Percentiles rank a stretch among this genome's conserved stretches.
Conservation (phyloP, 192 early-diverging fungal genomes). For the Gaertneriomyces semiglobifer region DNA sequence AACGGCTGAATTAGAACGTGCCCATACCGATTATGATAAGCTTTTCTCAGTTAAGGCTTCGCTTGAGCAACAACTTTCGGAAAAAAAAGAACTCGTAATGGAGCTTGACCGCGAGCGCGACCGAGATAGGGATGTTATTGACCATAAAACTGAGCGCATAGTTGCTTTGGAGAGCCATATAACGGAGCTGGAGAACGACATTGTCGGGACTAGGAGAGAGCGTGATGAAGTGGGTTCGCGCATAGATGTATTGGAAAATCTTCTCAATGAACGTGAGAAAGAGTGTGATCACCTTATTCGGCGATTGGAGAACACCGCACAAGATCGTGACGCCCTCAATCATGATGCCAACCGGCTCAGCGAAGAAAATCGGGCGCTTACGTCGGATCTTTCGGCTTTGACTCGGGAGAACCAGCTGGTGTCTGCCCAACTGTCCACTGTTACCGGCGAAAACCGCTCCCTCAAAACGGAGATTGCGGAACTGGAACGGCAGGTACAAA, state of each 20-base stretch:
- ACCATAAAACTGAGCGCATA: constrained; percentile 34
- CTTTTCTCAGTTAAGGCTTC: not conserved
- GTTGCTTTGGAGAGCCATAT: constrained; percentile 31
- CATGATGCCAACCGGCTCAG: constrained; percentile 4
- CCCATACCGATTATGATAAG: too few relatives aligned
- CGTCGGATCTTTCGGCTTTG: constrained; percentile 43
- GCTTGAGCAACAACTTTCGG: constrained; percentile 11
- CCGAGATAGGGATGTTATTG: constrained; percentile 32
- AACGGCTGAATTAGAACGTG: too few relatives aligned
- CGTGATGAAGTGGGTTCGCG: not conserved
- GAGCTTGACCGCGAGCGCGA: constrained; percentile 47
- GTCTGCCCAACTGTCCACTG: constrained; percentile 33
- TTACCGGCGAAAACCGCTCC: constrained; percentile 32
- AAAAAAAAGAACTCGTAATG: constrained; percentile 34
- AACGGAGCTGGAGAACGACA: constrained; percentile 16
- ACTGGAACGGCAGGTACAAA: constrained; percentile 42
- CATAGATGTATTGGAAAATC: constrained; percentile 31
- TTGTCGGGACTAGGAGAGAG: constrained; percentile 15
- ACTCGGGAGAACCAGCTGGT: constrained; percentile 48
- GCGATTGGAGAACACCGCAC: constrained; percentile 12
- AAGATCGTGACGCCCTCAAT: constrained; percentile 4
- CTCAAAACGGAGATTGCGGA: constrained; percentile 39
- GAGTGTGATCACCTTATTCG: constrained; percentile 9
- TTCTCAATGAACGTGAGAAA: constrained; percentile 42
- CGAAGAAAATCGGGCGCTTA: constrained; percentile 30